Base-by-base conservation (phyloP, 208 protist genomes). In the Wallacemonas sp. region DNA sequence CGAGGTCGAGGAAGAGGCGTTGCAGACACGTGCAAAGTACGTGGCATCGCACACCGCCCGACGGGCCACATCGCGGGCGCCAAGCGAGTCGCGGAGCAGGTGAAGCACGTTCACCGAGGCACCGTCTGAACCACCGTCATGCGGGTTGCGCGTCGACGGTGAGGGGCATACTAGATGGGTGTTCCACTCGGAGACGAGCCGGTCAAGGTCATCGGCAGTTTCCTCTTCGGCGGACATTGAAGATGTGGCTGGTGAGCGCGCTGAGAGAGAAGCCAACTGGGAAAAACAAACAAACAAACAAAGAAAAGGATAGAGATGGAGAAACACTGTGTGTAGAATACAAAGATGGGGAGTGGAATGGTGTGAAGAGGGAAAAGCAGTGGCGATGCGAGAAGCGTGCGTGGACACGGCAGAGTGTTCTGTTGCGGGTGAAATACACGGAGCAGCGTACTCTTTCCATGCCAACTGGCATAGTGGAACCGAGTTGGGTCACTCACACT, bases 111-210 rank as follows among this genome's bases (percentile, higher is more conserved):
- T 55, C 16, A 32, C 26, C 8, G 48, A 3, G 10, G 20, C 26
- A 10, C 14, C 31, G 10, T 16, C 26, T 32, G 44, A 5, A 18
- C 11, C 11, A 7, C 3, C 20, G 11, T 23, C 20, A 25, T 5
- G 44, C 44, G 44, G 11, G 10, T 7, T 42, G 14, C 10, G 10
- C 4, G 4, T 48, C 11, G 20, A 5, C 5, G 16, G 25, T 1
- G 48, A 23, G n/a, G 52, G 18, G 8, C 48, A 29, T 1, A 75
- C 69, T 23, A 79, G 74, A 28, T 63, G 74, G 3, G 74, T 79
- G 28, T 75, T 64, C 74, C 74, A 79, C 32, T 62, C 70, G 38
- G 67, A 65, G 5, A 79, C 74, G 16, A 79, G 44, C 28, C 57
- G 59, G 69, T 75, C 59, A 49, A 79, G 69, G 12, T 65, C 59